A percentile compares a stretch with the other conserved stretches of the same genome.
Conservation (phyloP, 2,329 filamentous ascomycete genomes). For the Rutstroemia sp. region DNA sequence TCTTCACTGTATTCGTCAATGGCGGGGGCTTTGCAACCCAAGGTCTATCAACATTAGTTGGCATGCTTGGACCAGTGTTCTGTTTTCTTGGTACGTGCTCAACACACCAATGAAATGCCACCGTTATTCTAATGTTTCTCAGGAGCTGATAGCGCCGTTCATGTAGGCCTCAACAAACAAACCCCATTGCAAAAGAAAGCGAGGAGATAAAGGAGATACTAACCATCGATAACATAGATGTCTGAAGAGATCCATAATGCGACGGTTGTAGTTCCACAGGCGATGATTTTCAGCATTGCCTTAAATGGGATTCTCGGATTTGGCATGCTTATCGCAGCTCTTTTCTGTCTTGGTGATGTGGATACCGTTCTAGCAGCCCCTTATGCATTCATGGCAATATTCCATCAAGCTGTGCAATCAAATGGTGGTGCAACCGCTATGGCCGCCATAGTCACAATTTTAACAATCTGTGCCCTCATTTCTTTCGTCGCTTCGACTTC, state of each 20-base stretch:
- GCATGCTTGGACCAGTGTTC: slow-evolving; percentile 6
- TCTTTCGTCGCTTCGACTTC: slow-evolving; percentile 31
- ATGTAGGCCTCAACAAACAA: slow-evolving; percentile 7
- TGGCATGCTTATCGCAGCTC: slow-evolving; percentile 29
- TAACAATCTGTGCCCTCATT: slow-evolving; percentile 35
- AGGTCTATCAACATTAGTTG: slow-evolving; percentile 30
- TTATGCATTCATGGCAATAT: slow-evolving; percentile 45
- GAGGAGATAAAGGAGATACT: too few relatives aligned
- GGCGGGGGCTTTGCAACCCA: slow-evolving; percentile 25
- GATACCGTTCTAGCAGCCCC: slow-evolving; percentile 32
- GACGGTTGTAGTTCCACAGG: slow-evolving; percentile 36
- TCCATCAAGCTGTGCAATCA: slow-evolving; percentile 35
- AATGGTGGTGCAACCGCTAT: slow-evolving; percentile 34
- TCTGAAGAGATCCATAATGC: slow-evolving; percentile 42
- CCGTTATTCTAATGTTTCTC: not conserved
- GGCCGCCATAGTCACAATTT: slow-evolving; percentile 32
- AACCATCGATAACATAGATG: slow-evolving; percentile 19
- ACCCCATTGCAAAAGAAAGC: too few relatives aligned
- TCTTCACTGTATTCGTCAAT: slow-evolving; percentile 26
- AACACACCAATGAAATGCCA: slow-evolving; percentile 3
- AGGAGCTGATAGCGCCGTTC: slow-evolving; percentile 16
- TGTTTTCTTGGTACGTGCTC: slow-evolving; percentile 18
- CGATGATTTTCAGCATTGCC: slow-evolving; percentile 27
- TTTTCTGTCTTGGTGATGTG: slow-evolving; percentile 31
- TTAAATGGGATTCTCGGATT: slow-evolving; percentile 39